Evolutionary conservation across 441 rosid genomes (phyloP), one percentile per base, ranked within the genome.

Genomic region (Mallotus japonicus): DNA sequence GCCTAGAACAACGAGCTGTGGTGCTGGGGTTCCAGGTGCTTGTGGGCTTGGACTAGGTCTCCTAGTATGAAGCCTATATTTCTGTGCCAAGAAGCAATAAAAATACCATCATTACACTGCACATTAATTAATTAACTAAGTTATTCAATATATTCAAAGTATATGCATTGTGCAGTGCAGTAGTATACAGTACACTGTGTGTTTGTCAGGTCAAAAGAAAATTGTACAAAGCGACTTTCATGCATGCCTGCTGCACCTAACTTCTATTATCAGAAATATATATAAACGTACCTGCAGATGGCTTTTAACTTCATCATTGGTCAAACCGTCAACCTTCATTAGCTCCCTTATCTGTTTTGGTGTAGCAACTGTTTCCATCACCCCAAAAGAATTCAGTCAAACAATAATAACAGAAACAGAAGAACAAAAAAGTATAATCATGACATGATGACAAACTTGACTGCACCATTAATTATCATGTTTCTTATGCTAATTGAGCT

Each of bases 271-370:
- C 32, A 20, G 13, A 55, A 9, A 49, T 22, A 42, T 8, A 22
- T 28, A 28, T 1, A 28, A 28, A 28, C 32, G 32, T 54, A 92
- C 99, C 99, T 95, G 98, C 74, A 95, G 88, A 87, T 95, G 99
- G 88, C 99, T 95, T 79, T 95, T 95, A 65, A 95, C 97, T 91
- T 95, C 98, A 78, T 92, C 98, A 49, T 92, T 95, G 40, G 98
- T 92, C 71, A 95, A 87, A 64, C 99, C 98, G 79, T 95, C 99
- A 49, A 92, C 97, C 82, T 92, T 92, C 99, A 95, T 95, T 34
- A 86, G 86, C 81, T 90, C 99, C 78, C 96, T 90, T 16, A 93
- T 93, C 81, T 93, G 98, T 83, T 95, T 95, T 3, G 99, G 98
- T 12, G 97, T 92, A n/a, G 99, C 98, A 76, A 75, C 98, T 95